A percentile compares a stretch with the other conserved stretches of the same genome.
phyloP scores from a whole-genome alignment of 108 stramenopile genomes.

The Parmales sp. region DNA sequence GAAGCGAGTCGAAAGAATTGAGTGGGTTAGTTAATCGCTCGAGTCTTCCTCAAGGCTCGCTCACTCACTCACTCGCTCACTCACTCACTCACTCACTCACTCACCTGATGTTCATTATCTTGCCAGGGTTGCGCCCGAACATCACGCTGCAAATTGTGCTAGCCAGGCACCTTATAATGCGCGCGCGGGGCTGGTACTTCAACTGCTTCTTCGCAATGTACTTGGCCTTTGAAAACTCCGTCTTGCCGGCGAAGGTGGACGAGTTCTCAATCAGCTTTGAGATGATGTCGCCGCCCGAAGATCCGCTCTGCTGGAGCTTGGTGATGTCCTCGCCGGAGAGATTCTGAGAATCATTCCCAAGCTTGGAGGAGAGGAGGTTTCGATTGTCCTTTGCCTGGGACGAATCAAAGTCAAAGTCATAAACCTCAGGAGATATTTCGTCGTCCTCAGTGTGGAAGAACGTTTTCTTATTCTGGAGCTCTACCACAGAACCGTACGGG shows the following conservation, averaged over 20 bases:
- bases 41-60: too few species aligned
- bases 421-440: slow-evolving; percentile 17
- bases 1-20: too few species aligned
- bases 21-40: too few species aligned
- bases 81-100: too few species aligned
- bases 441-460: slow-evolving; percentile 16
- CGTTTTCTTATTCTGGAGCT: slow-evolving; percentile 36
- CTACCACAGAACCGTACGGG: slow-evolving; percentile 68
- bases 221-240: slow-evolving; percentile 71
- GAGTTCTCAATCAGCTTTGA: slow-evolving; percentile 62
- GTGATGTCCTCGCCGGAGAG: slow-evolving; percentile 33
- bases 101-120: too few species aligned
- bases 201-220: slow-evolving; percentile 61
- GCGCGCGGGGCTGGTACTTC: slow-evolving; percentile 70
- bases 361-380: slow-evolving; percentile 60
- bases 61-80: too few species aligned
- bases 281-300: slow-evolving; percentile 50
- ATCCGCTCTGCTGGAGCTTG: slow-evolving; percentile 29
- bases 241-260: slow-evolving; percentile 64
- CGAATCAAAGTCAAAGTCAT: not conserved
- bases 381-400: slow-evolving; percentile 53
- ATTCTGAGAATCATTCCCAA: slow-evolving; percentile 51
- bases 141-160: slow-evolving; percentile 49
- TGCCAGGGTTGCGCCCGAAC: slow-evolving; percentile 46
- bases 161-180: slow-evolving; percentile 57